phyloP scores from a whole-genome alignment of 2,329 filamentous ascomycete species.

The Fusarium succisae region DNA sequence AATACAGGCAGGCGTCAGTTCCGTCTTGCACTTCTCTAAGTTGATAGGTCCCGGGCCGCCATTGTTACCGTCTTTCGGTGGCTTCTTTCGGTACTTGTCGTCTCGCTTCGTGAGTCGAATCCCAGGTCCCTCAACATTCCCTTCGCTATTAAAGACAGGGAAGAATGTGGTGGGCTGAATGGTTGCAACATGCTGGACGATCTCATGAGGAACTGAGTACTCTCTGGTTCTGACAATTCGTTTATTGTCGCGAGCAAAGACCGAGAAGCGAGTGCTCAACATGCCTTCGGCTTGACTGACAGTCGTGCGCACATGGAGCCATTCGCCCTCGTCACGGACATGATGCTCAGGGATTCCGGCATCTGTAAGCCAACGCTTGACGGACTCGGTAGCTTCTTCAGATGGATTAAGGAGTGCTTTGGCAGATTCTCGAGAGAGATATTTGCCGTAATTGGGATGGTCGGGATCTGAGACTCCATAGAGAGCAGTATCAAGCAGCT shows the following conservation, averaged over 20 bases:
- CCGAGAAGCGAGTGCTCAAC: conserved; percentile 57
- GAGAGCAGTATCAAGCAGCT: conserved; percentile 54
- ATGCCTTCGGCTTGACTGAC: conserved; percentile 55
- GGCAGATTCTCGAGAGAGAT: conserved; percentile 59
- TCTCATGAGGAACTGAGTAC: conserved; percentile 51
- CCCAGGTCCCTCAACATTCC: neutral
- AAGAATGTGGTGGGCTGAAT: conserved; percentile 60
- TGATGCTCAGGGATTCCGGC: conserved; percentile 50
- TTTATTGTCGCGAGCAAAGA: conserved; percentile 50
- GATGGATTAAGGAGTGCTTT: conserved; percentile 58
- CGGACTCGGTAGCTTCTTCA: conserved; percentile 49
- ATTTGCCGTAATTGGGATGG: conserved; percentile 57
- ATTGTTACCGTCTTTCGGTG: conserved; percentile 19
- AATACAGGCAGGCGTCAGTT: conserved; percentile 56
- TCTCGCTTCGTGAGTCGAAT: neutral
- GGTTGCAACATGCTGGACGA: conserved; percentile 50
- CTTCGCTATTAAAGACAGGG: neutral
- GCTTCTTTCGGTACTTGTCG: neutral
- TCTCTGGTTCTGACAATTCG: conserved; percentile 52
- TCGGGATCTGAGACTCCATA: conserved; percentile 60
- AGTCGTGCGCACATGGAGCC: conserved; percentile 55
- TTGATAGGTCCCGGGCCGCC: conserved; percentile 11
- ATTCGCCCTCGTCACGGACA: conserved; percentile 49
- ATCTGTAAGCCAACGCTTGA: conserved; percentile 57
- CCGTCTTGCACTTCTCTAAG: conserved; percentile 47